These are phyloP conservation scores for Leptographium flavum DNA, from an alignment of 2,329 filamentous ascomycete genomes.

Conservation along the genomic window DNA sequence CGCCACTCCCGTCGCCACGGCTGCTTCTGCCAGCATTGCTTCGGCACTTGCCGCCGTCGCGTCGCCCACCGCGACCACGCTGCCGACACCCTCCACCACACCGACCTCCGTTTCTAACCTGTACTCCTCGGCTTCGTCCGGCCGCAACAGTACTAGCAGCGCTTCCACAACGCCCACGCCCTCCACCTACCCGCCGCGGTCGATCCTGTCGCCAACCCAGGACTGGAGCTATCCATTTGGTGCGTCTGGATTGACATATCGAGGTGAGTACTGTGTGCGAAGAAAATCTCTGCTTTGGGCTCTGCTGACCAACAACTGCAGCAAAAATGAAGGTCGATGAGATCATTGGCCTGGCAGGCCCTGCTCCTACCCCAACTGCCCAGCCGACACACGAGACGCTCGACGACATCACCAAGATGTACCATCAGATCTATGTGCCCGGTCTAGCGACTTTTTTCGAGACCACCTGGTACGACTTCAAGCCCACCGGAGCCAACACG, in stretches of 20 bases:
- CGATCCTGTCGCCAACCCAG: not conserved
- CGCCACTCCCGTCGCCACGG: not conserved
- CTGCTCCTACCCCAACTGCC: conserved; percentile 39
- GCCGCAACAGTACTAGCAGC: not conserved
- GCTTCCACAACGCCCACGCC: not conserved
- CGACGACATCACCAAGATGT: conserved; percentile 57
- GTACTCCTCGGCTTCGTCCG: not conserved
- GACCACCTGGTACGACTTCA: conserved; percentile 62
- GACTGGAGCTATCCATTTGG: not conserved
- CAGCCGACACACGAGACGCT: conserved; percentile 36
- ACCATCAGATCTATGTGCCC: conserved; percentile 58
- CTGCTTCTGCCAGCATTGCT: not conserved
- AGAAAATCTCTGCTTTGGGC: no score
- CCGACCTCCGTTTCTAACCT: conserved; percentile 11
- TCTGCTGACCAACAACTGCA: not conserved
- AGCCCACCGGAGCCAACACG: conserved; percentile 25
- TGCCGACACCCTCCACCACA: conserved; percentile 16
- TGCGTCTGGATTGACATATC: not conserved
- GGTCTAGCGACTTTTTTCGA: conserved; percentile 68
- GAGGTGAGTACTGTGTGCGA: not conserved
- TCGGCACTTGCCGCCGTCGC: conserved; percentile 1
- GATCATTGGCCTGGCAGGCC: conserved; percentile 49
- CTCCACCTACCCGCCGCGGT: conserved; percentile 3
- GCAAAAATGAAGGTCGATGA: conserved; percentile 56
- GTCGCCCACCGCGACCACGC: not conserved